Evolutionary conservation across 129 eudicot species (phyloP), one percentile per base, ranked within the genome.

Genomic region (Oenanthe sinensis): DNA sequence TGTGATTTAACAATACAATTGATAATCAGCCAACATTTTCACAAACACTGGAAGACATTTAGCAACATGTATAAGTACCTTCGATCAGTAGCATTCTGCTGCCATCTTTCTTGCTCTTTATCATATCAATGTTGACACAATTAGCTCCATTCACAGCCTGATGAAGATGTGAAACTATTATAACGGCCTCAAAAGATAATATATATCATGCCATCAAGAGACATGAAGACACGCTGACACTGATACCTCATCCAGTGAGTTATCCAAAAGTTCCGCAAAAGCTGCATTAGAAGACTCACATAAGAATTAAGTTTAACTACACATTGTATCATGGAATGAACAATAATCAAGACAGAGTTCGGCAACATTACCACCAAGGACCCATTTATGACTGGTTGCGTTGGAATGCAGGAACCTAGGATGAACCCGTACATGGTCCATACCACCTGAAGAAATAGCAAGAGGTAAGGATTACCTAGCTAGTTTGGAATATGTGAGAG

Each of bases 321-420:
- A 20, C 36, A 48, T 28, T 62, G 20, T 58, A 50, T 9, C n/a
- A 10, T 52, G 37, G 62, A 15, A 74, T 65, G 52, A 45, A 55
- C 54, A 78, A 26, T 71, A 81, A 17, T 75, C 67, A n/a, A 80
- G 19, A 49, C 37, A 50, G 74, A 47, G 55, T 78, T 71, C 20
- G 39, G 81, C 67, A 72, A 75, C 52, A 30, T 79, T 88, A 95
- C 99, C 99, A 42, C 99, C 99, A 90, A 95, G 99, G 70, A 91
- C 97, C 99, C 99, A 95, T 84, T 95, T 92, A 88, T 95, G 99
- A 82, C 99, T 95, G 76, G 99, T 95, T 50, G 97, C 99, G 85
- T 95, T 95, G 36, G 99, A 95, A 78, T 95, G 97, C 45, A 95
- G 81, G 80, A 95, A 95, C 84, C 86, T 87, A 42, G 99, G 99